phyloP scores from a whole-genome alignment of 805 yeast species.

The Torulaspora microellipsoides region DNA sequence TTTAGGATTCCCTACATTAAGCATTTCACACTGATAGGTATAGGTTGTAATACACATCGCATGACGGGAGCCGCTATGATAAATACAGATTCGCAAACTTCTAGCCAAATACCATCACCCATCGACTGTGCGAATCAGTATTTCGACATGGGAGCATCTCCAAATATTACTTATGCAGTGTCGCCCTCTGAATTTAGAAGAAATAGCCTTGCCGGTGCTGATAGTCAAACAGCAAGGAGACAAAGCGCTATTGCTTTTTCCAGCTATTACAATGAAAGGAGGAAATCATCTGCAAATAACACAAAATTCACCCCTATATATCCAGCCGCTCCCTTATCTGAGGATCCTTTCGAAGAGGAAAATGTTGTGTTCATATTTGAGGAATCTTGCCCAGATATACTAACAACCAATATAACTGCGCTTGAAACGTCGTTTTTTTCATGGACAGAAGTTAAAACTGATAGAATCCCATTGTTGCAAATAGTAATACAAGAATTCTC shows the following conservation, averaged over 20 bases:
- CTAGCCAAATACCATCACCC: not conserved
- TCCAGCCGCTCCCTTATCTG: not conserved
- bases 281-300: constrained; percentile 15
- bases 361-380: constrained; percentile 8
- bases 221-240: constrained; percentile 19
- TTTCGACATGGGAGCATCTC: constrained; percentile 8
- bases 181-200: constrained; percentile 25
- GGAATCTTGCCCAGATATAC: constrained; percentile 7
- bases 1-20: constrained; percentile 12
- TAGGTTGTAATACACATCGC: not conserved
- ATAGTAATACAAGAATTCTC: constrained; percentile 4
- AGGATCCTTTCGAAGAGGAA: constrained; percentile 11
- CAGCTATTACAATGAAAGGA: constrained; percentile 7
- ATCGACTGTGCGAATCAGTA: constrained; percentile 4
- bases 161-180: constrained; percentile 13
- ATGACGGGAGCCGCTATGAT: not conserved
- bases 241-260: constrained; percentile 16
- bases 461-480: constrained; percentile 9
- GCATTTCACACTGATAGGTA: constrained; percentile 7
- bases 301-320: constrained; percentile 3
- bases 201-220: constrained; percentile 23
- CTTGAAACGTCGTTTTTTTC: constrained; percentile 14
- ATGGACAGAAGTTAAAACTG: constrained; percentile 4
- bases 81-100: not conserved
- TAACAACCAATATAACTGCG: constrained; percentile 14